These are phyloP conservation scores for Ramicandelaber brevisporus DNA, from an alignment of 192 early-diverging fungal genomes.

Conservation along the genomic window DNA sequence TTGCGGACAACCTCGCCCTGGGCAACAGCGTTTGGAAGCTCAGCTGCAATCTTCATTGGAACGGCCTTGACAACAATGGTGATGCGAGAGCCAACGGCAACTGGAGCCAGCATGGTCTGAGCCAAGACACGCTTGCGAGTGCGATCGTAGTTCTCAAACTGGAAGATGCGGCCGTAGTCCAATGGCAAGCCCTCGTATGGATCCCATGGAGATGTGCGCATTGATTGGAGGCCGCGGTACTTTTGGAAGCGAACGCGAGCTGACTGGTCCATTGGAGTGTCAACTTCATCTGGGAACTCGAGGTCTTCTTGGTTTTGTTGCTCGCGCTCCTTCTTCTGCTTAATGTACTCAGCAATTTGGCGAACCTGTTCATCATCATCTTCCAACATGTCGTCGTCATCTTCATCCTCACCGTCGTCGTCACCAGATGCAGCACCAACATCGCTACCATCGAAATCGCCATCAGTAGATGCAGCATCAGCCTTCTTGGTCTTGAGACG, in stretches of 20 bases:
- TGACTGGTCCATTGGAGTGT: slow-evolving; percentile 66
- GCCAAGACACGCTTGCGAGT: slow-evolving; percentile 52
- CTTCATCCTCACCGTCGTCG: slow-evolving; percentile 6
- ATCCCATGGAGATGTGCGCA: slow-evolving; percentile 92
- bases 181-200: slow-evolving; percentile 92
- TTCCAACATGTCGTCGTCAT: slow-evolving; percentile 4
- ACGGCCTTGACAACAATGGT: slow-evolving; percentile 46
- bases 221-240: slow-evolving; percentile 85
- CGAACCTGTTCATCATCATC: slow-evolving; percentile 14
- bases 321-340: slow-evolving; percentile 29
- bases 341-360: slow-evolving; percentile 17
- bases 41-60: slow-evolving; percentile 8
- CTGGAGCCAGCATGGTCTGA: slow-evolving; percentile 16
- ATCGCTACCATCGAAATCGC: slow-evolving; percentile 1
- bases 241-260: slow-evolving; percentile 73
- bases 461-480: slow-evolving; percentile 2
- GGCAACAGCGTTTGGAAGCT: too few relatives aligned
- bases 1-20: too few relatives aligned
- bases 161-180: slow-evolving; percentile 90
- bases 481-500: not conserved
- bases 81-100: slow-evolving; percentile 38
- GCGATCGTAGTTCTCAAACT: slow-evolving; percentile 69
- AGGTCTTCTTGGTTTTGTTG: slow-evolving; percentile 31
- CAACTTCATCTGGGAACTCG: slow-evolving; percentile 91
- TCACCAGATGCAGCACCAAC: not conserved